Conservation (phyloP, 1,139 yeast species). For the Hemisphaericaspora xylofermentans region DNA sequence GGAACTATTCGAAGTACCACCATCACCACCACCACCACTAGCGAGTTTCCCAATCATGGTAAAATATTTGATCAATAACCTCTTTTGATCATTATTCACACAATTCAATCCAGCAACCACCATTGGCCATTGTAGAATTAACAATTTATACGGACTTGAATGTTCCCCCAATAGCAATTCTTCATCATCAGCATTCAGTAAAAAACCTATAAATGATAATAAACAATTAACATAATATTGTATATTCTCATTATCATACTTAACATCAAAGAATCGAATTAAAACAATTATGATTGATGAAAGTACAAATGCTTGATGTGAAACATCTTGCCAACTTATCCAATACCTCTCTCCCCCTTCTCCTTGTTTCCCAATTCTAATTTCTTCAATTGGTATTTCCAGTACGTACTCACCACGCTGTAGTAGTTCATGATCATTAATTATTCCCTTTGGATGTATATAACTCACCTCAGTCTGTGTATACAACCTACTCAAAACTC, state of each 20-base stretch:
- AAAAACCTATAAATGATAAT: slow-evolving; percentile 23
- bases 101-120: slow-evolving; percentile 55
- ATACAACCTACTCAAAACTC: slow-evolving; percentile 25
- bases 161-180: slow-evolving; percentile 23
- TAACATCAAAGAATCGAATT: slow-evolving; percentile 24
- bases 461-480: slow-evolving; percentile 12
- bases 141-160: slow-evolving; percentile 21
- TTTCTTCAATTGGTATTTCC: slow-evolving; percentile 16
- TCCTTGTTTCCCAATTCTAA: slow-evolving; percentile 5
- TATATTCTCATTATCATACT: slow-evolving; percentile 32
- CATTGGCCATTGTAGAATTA: slow-evolving; percentile 57
- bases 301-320: slow-evolving; percentile 30
- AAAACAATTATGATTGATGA: slow-evolving; percentile 27
- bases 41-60: slow-evolving; percentile 29
- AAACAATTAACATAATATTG: slow-evolving; percentile 23
- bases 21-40: no score
- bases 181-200: slow-evolving; percentile 20
- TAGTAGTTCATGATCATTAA: slow-evolving; percentile 11
- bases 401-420: slow-evolving; percentile 8
- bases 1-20: no score
- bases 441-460: slow-evolving; percentile 11
- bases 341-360: slow-evolving; percentile 10
- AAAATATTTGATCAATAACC: slow-evolving; percentile 39
- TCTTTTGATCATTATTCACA: slow-evolving; percentile 38
- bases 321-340: slow-evolving; percentile 35